Evolutionary conservation across 768 basidiomycete species (phyloP).

Genomic region (Scleroderma citrinum): DNA sequence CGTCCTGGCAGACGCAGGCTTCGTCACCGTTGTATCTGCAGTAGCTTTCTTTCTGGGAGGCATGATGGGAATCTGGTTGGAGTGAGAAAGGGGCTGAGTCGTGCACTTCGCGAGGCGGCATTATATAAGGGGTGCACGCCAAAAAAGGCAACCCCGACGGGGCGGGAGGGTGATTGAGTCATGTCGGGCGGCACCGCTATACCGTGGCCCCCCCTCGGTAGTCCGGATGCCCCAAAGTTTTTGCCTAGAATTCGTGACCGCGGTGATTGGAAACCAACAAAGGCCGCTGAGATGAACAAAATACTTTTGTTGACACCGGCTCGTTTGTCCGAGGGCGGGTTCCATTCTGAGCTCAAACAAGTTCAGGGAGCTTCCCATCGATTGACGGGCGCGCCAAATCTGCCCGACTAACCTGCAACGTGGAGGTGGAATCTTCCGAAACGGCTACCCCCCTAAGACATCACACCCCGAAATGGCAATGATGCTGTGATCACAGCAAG

Average conservation of each 20-base stretch:
- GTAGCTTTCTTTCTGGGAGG: slow-evolving; percentile 43
- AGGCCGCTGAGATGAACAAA: no score
- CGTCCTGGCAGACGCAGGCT: slow-evolving; percentile 13
- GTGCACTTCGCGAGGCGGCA: neutral
- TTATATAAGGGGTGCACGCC: neutral
- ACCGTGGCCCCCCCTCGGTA: neutral
- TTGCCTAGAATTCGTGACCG: no score
- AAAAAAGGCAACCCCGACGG: neutral
- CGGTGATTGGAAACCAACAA: neutral
- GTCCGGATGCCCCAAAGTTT: no score
- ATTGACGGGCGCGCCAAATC: neutral
- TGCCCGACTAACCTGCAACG: slow-evolving; percentile 12
- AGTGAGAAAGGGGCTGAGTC: neutral
- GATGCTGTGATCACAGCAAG: slow-evolving; percentile 27
- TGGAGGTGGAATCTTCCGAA: slow-evolving; percentile 20
- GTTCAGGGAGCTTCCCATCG: no score
- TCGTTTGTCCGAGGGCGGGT: neutral
- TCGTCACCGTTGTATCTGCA: slow-evolving; percentile 22
- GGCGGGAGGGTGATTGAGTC: neutral
- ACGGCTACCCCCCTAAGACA: neutral
- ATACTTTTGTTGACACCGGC: neutral
- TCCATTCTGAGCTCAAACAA: neutral
- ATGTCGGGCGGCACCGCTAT: neutral
- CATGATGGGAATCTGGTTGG: slow-evolving; percentile 22
- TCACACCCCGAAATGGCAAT: slow-evolving; percentile 11